Conservation (phyloP, 495 filamentous ascomycete species). For the Geoglossum glabrum region DNA sequence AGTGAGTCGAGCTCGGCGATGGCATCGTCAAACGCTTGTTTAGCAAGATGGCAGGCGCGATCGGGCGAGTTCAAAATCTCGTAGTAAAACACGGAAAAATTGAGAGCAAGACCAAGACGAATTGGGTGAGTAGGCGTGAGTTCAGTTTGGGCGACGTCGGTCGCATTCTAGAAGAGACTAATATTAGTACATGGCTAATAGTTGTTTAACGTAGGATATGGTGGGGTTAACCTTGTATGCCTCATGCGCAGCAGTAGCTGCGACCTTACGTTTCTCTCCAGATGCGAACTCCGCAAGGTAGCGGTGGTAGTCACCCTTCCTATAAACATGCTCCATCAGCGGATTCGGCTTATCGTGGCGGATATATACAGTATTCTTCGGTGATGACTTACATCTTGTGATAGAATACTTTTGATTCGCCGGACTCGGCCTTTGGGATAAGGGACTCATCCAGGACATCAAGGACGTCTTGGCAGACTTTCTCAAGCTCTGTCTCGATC, state of each 20-base stretch:
- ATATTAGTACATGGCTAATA: neutral
- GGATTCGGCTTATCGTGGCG: neutral
- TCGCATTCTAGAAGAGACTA: conserved; percentile 47
- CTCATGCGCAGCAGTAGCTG: conserved; percentile 90
- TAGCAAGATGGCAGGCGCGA: conserved; percentile 95
- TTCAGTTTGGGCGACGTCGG: conserved; percentile 93
- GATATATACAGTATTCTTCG: neutral
- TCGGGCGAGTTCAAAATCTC: conserved; percentile 99
- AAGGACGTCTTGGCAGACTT: conserved; percentile 96
- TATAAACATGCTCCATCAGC: conserved; percentile 19
- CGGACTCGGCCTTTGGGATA: conserved; percentile 93
- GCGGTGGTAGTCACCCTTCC: conserved; percentile 99
- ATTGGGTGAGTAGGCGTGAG: conserved; percentile 97
- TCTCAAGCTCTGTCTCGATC: conserved; percentile 95
- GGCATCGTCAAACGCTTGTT: conserved; percentile 98
- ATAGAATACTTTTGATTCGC: conserved; percentile 99
- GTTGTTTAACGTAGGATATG: neutral
- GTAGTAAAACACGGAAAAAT: conserved; percentile 99
- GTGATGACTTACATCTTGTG: conserved; percentile 72
- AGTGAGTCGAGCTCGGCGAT: conserved; percentile 98
- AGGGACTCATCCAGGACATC: conserved; percentile 86
- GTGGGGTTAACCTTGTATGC: conserved; percentile 72
- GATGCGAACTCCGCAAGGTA: conserved; percentile 98
- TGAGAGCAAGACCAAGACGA: conserved; percentile 90
- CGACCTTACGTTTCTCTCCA: conserved; percentile 95